Conservation (phyloP, 257 asterid genomes). For the Solanum virginianum region DNA sequence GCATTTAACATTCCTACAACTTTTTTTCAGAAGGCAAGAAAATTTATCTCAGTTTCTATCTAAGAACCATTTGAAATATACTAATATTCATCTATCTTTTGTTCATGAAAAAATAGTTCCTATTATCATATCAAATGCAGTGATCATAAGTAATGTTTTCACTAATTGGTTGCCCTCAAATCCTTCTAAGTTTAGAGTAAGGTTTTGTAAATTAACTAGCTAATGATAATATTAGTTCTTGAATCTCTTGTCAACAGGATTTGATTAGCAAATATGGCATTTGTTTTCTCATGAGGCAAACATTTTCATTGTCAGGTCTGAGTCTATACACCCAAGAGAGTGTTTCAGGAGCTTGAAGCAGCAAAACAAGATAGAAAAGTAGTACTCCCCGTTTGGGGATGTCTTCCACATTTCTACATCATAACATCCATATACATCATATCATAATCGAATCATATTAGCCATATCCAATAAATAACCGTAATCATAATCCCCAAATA, state of each 20-base stretch:
- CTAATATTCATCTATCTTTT: not conserved
- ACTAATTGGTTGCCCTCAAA: not conserved
- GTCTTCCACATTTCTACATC: no score
- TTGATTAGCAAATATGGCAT: not conserved
- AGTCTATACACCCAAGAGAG: conserved; percentile 54
- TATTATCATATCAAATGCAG: not conserved
- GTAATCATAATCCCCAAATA: no score
- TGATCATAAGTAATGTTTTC: not conserved
- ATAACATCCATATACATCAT: no score
- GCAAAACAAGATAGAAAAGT: conserved; percentile 54
- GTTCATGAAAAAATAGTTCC: not conserved
- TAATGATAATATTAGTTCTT: not conserved
- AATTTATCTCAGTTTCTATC: not conserved
- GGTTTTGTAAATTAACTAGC: not conserved
- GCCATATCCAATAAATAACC: no score
- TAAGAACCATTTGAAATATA: not conserved
- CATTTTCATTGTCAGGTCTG: conserved; percentile 42
- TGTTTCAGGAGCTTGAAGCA: conserved; percentile 68
- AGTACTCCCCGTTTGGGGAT: no score
- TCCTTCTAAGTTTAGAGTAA: not conserved
- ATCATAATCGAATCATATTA: no score
- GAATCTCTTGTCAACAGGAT: not conserved
- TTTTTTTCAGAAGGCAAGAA: not conserved
- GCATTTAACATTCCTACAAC: not conserved
- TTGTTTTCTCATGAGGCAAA: not conserved